Conservation (phyloP, 2,329 filamentous ascomycete species). For the Plenodomus lindquistii region DNA sequence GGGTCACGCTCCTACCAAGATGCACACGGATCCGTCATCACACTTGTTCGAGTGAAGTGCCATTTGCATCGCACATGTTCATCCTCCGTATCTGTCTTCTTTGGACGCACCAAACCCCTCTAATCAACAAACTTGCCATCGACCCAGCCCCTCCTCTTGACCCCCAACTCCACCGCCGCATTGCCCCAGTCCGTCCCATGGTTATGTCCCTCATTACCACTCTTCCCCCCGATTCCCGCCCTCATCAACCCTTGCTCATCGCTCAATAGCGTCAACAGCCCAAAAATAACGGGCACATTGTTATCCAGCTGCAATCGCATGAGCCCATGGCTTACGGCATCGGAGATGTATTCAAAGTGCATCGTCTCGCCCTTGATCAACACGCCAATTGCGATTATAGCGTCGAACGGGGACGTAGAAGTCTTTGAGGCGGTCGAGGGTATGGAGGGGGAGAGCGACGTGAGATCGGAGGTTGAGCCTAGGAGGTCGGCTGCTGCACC, state of each 20-base stretch:
- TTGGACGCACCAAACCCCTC: too few relatives aligned
- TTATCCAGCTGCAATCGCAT: slow-evolving; percentile 94
- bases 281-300: slow-evolving; percentile 88
- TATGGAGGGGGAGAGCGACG: slow-evolving; percentile 26
- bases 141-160: slow-evolving; percentile 83
- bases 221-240: slow-evolving; percentile 66
- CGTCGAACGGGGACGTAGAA: slow-evolving; percentile 71
- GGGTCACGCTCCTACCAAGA: too few relatives aligned
- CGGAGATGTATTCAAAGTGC: slow-evolving; percentile 99
- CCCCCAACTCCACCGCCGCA: slow-evolving; percentile 90
- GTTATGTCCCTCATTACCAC: slow-evolving; percentile 68
- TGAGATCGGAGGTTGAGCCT: slow-evolving; percentile 66
- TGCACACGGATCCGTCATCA: too few relatives aligned
- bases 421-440: slow-evolving; percentile 34
- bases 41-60: too few relatives aligned
- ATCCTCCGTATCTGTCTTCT: too few relatives aligned
- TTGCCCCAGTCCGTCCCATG: slow-evolving; percentile 96
- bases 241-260: slow-evolving; percentile 87
- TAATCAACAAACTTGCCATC: slow-evolving; percentile 64
- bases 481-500: slow-evolving; percentile 76
- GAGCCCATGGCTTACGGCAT: slow-evolving; percentile 84
- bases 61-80: too few relatives aligned
- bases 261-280: slow-evolving; percentile 82
- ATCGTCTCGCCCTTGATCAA: slow-evolving; percentile 98
- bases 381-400: slow-evolving; percentile 91